Evolutionary conservation across 495 filamentous ascomycete species (phyloP).

Genomic region (Aspergillus panamensis): DNA sequence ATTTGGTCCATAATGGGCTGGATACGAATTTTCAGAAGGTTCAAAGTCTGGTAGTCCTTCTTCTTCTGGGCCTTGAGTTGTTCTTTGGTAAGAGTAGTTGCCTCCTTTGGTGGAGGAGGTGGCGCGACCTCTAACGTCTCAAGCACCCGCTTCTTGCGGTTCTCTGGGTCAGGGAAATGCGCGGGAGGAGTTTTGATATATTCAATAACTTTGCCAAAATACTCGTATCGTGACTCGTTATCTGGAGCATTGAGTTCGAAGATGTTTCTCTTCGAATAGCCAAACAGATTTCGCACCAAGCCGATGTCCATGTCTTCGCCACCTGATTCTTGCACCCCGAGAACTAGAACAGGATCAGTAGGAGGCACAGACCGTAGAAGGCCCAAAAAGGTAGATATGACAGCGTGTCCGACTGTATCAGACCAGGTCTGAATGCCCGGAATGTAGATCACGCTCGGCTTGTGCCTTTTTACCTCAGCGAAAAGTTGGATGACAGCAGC

Average conservation of each 20-base stretch:
- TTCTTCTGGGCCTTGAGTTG: conserved; percentile 77
- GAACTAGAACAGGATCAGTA: conserved; percentile 80
- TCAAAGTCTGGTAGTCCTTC: conserved; percentile 73
- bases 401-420: conserved; percentile 58
- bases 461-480: conserved; percentile 85
- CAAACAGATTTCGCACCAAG: conserved; percentile 76
- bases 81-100: conserved; percentile 58
- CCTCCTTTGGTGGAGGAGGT: conserved; percentile 60
- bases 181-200: conserved; percentile 72
- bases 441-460: conserved; percentile 93
- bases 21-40: conserved; percentile 79
- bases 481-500: conserved; percentile 86
- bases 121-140: conserved; percentile 72
- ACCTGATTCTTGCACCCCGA: conserved; percentile 72
- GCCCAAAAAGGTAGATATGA: conserved; percentile 73
- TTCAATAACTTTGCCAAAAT: conserved; percentile 67
- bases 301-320: conserved; percentile 52
- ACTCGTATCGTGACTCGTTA: conserved; percentile 64
- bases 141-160: conserved; percentile 79
- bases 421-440: conserved; percentile 88
- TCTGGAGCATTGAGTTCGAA: conserved; percentile 63
- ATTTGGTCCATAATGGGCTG: conserved; percentile 96
- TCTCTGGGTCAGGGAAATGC: conserved; percentile 81
- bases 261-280: conserved; percentile 73
- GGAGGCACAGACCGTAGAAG: conserved; percentile 75